Conservation (phyloP, 306 rosid species). For the Arachis hypogaea region DNA sequence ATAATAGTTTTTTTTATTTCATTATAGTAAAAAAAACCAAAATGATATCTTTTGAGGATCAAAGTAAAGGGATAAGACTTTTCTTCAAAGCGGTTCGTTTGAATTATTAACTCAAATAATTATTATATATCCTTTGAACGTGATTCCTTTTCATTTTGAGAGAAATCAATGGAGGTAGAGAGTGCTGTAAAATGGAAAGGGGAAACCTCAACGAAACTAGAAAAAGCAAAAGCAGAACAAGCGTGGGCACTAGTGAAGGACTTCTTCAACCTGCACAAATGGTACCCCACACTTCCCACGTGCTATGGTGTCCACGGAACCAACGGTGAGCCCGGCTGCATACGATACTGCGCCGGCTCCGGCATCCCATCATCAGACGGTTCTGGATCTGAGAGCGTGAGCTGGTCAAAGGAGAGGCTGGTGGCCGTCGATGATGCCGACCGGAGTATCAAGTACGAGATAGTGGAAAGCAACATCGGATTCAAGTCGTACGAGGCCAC, state of each 20-base stretch:
- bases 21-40: too few relatives aligned
- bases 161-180: constrained; percentile 30
- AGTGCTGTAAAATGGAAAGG: constrained; percentile 51
- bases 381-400: not conserved
- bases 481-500: constrained; percentile 51
- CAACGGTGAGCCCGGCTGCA: constrained; percentile 59
- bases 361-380: constrained; percentile 54
- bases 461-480: constrained; percentile 61
- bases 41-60: too few relatives aligned
- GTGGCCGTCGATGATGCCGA: constrained; percentile 49
- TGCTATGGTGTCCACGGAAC: constrained; percentile 59
- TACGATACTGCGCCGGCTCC: constrained; percentile 60
- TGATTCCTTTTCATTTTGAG: too few relatives aligned
- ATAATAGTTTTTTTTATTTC: too few relatives aligned
- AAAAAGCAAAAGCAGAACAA: constrained; percentile 38
- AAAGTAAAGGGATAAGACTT: too few relatives aligned
- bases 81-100: too few relatives aligned
- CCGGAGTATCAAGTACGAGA: constrained; percentile 50
- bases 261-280: constrained; percentile 69
- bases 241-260: constrained; percentile 59
- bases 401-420: constrained; percentile 70
- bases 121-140: too few relatives aligned
- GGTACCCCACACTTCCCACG: constrained; percentile 52
- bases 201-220: constrained; percentile 39
- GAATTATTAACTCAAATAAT: too few relatives aligned